These are phyloP conservation scores for Kalmanozyma brasiliensis DNA, from an alignment of 1,284 basidiomycete genomes.

Conservation along the genomic window DNA sequence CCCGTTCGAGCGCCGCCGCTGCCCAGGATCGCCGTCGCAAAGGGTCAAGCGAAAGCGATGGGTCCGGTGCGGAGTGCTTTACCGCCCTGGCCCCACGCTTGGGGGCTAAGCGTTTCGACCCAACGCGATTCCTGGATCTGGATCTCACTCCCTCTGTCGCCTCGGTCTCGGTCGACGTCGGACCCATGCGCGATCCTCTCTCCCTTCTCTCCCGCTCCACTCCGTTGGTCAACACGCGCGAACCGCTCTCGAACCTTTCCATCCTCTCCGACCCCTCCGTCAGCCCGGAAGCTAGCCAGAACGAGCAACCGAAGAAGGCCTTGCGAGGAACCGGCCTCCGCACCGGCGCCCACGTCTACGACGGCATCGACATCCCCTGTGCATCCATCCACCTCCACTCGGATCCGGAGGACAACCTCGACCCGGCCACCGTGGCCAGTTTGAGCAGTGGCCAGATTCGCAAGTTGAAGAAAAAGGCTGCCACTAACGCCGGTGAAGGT, in stretches of 20 bases:
- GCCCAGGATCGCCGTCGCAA: slow-evolving; percentile 6
- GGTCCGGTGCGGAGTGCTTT: slow-evolving; percentile 11
- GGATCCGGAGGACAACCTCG: slow-evolving; percentile 48
- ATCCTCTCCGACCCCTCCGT: too few relatives aligned
- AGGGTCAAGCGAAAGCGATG: slow-evolving; percentile 5
- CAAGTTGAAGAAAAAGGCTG: slow-evolving; percentile 21
- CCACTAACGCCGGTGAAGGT: neutral
- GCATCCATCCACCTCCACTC: slow-evolving; percentile 47
- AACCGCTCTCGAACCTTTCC: too few relatives aligned
- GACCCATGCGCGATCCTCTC: slow-evolving; percentile 8
- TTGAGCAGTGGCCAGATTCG: slow-evolving; percentile 8
- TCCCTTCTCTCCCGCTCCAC: neutral
- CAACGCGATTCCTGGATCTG: slow-evolving; percentile 11
- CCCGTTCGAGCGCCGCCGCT: neutral
- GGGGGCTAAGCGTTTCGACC: slow-evolving; percentile 29
- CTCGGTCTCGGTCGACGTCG: neutral
- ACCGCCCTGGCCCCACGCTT: slow-evolving; percentile 21
- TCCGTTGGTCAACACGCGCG: too few relatives aligned
- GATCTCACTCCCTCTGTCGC: neutral
- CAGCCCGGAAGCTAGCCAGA: too few relatives aligned
- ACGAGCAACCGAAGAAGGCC: too few relatives aligned
- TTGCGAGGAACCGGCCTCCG: slow-evolving; percentile 12
- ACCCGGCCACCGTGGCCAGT: slow-evolving; percentile 13
- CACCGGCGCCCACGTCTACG: slow-evolving; percentile 49
- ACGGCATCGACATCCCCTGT: slow-evolving; percentile 57